Percentiles rank a stretch among this genome's conserved stretches.
Conservation (phyloP, 768 basidiomycete species). For the Chalciporus chontae region DNA sequence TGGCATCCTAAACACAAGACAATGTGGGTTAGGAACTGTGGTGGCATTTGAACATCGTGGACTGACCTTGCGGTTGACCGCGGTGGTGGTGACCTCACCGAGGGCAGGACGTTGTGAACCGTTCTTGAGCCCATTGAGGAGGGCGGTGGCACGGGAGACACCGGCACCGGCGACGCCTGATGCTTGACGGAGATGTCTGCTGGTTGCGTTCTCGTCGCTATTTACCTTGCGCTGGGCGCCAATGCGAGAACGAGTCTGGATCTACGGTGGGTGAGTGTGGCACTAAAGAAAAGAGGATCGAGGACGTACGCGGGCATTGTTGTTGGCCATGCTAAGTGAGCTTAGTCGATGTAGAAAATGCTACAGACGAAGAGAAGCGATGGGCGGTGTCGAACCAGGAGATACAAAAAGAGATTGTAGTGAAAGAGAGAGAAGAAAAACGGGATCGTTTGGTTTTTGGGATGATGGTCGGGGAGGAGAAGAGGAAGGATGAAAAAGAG, state of each 20-base stretch:
- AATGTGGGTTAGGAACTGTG: slow-evolving; percentile 1
- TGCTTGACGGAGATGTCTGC: slow-evolving; percentile 60
- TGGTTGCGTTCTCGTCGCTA: slow-evolving; percentile 75
- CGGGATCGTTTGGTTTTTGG: slow-evolving; percentile 21
- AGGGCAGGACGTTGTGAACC: slow-evolving; percentile 67
- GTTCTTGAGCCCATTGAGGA: slow-evolving; percentile 45
- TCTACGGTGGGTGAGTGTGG: slow-evolving; percentile 35
- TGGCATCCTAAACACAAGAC: slow-evolving; percentile 28
- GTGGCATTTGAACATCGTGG: neutral
- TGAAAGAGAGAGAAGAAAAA: slow-evolving; percentile 32
- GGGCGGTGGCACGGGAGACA: slow-evolving; percentile 47
- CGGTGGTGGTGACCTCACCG: slow-evolving; percentile 75
- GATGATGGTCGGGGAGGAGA: slow-evolving; percentile 22
- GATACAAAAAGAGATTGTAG: slow-evolving; percentile 28
- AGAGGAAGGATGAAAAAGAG: slow-evolving; percentile 25
- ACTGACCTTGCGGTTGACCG: slow-evolving; percentile 74
- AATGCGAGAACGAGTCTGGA: slow-evolving; percentile 63
- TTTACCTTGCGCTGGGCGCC: slow-evolving; percentile 64
- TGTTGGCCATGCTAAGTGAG: slow-evolving; percentile 50
- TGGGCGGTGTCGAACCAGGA: slow-evolving; percentile 7
- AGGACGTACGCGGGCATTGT: slow-evolving; percentile 53
- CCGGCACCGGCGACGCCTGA: slow-evolving; percentile 47
- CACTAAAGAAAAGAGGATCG: neutral
- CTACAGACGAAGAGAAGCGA: slow-evolving; percentile 19
- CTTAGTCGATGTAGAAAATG: slow-evolving; percentile 20